These are phyloP conservation scores for Blakeslea trispora DNA, from an alignment of 371 early-diverging fungal genomes.

Conservation along the genomic window DNA sequence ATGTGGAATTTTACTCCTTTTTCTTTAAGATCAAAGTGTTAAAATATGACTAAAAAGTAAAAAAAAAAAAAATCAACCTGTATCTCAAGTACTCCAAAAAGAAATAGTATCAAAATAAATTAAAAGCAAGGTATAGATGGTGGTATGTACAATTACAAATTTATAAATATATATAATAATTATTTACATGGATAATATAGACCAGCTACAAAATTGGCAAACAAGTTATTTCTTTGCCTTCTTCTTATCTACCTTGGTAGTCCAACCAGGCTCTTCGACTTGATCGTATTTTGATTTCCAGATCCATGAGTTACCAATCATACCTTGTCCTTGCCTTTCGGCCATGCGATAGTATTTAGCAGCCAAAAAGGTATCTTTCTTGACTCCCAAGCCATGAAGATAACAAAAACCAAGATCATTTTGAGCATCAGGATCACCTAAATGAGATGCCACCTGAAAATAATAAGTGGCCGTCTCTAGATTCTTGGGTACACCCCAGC, in stretches of 20 bases:
- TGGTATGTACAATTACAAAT: no score
- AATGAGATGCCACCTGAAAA: conserved; percentile 84
- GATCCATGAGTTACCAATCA: conserved; percentile 94
- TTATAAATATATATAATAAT: no score
- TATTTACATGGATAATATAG: no score
- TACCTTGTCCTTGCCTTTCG: conserved; percentile 74
- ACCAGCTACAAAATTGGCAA: no score
- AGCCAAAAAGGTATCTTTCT: conserved; percentile 76
- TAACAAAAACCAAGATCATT: conserved; percentile 83
- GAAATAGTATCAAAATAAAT: no score
- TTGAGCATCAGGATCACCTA: conserved; percentile 91
- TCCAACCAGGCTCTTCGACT: conserved; percentile 21
- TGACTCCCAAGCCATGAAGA: conserved; percentile 80
- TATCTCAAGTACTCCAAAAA: no score
- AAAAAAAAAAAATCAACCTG: no score
- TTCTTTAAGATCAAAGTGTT: no score
- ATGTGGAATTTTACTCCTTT: no score
- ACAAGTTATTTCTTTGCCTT: conserved; percentile 7
- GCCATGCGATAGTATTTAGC: conserved; percentile 89
- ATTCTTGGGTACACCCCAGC: conserved; percentile 89
- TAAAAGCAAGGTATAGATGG: no score
- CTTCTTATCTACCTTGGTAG: neutral
- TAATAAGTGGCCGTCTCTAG: conserved; percentile 83
- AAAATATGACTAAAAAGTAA: no score
- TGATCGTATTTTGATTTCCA: conserved; percentile 81